A percentile compares a stretch with the other conserved stretches of the same genome.
These are phyloP conservation scores for Nakaseomyces nivariensis DNA, from an alignment of 1,139 yeast genomes.

Conservation along the genomic window DNA sequence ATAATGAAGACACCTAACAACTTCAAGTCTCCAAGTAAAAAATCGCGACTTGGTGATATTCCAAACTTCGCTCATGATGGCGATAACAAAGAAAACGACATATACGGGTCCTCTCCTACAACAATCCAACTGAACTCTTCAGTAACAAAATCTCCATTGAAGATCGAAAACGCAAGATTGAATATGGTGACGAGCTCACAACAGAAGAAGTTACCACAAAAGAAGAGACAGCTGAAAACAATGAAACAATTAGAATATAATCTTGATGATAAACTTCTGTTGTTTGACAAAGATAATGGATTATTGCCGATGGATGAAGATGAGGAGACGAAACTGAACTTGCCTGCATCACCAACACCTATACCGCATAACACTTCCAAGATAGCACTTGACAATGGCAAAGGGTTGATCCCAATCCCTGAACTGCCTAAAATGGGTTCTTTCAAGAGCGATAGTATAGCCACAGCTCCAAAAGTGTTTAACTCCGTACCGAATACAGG, in stretches of 20 bases:
- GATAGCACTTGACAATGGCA: slow-evolving; percentile 5
- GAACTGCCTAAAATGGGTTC: slow-evolving; percentile 32
- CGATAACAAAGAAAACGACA: slow-evolving; percentile 6
- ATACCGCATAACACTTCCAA: slow-evolving; percentile 9
- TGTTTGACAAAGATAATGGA: slow-evolving; percentile 10
- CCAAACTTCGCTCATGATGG: slow-evolving; percentile 1
- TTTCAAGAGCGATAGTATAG: slow-evolving; percentile 21
- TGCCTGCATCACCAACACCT: slow-evolving; percentile 28
- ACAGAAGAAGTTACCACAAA: neutral
- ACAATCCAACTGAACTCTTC: slow-evolving; percentile 29
- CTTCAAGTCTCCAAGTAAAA: slow-evolving; percentile 1
- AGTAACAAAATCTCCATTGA: slow-evolving; percentile 23
- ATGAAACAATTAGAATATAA: slow-evolving; percentile 12
- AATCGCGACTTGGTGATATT: neutral
- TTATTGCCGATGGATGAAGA: slow-evolving; percentile 16
- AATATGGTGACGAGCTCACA: neutral
- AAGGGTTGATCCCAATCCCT: slow-evolving; percentile 17
- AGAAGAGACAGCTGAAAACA: neutral
- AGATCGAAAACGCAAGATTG: slow-evolving; percentile 8
- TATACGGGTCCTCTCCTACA: slow-evolving; percentile 29
- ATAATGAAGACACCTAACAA: slow-evolving; percentile 9
- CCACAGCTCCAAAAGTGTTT: slow-evolving; percentile 5
- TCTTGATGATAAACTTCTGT: slow-evolving; percentile 9
- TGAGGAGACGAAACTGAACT: slow-evolving; percentile 6
- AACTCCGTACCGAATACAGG: slow-evolving; percentile 2